Evolutionary conservation across 257 asterid genomes (phyloP), one percentile per base, ranked within the genome.

Genomic region (Dorcoceras hygrometricum): DNA sequence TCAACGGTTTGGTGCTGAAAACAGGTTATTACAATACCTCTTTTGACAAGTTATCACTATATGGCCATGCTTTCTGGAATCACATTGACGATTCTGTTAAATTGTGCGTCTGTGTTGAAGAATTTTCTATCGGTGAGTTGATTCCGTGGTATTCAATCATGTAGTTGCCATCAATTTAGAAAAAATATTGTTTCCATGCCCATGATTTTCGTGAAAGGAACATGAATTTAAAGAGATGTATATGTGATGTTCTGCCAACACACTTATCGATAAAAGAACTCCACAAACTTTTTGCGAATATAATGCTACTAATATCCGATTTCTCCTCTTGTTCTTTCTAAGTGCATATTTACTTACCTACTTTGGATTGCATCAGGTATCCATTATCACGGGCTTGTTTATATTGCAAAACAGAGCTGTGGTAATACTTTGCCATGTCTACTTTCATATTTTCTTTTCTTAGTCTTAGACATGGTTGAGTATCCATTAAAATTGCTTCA

Each of bases 391-490:
- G 3, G 96, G 97, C 64, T 72, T 88, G 72, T 83, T 88, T 77
- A 76, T 90, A 62, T 65, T 90, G 74, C 96, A 90, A 79, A 90
- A 90, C 68, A 76, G 82, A 67, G 95, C 96, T 20, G 97, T 88
- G 97, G 97, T 90, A 83, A 57, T 71, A 36, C 68, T 66, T 65
- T 24, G 3, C 57, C 57, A n/a, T n/a, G n/a, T 95, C 75, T 77
- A 54, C 64, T 31, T 36, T 18, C 14, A 26, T 66, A 50, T 58
- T 27, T 65, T 27, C 8, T 58, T 36, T 36, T 11, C n/a, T 1
- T 36, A 11, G 8, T 59, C 26, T 20, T 24, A 14, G 22, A 14
- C 24, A 25, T 14, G n/a, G 54, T 54, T 36, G 48, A 22, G 63
- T 53, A 23, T 59, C 20, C n/a, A 20, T 20, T 28, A 24, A 31